Evolutionary conservation across 2,329 filamentous ascomycete genomes (phyloP).

Genomic region (Neopestalotiopsis rosae): DNA sequence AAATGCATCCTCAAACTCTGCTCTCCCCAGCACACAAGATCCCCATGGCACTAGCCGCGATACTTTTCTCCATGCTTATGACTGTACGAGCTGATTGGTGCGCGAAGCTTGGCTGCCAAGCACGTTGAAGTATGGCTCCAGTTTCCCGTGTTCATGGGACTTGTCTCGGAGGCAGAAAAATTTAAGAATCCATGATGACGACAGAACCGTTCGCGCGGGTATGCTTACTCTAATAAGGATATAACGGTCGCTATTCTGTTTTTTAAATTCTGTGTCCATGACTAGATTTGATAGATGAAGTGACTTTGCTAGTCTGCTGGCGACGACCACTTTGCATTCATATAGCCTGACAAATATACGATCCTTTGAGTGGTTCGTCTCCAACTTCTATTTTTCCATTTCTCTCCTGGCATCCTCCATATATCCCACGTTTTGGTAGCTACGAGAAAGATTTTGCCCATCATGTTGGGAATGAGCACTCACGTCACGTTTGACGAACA

Average conservation of each 20-base stretch:
- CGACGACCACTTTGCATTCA: background rate
- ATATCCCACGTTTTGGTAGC: background rate
- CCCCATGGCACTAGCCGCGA: background rate
- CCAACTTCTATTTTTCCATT: background rate
- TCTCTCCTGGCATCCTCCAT: background rate
- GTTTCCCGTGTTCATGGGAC: background rate
- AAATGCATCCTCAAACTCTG: background rate
- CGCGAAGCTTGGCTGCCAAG: background rate
- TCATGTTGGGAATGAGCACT: slow-evolving; percentile 28
- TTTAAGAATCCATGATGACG: background rate
- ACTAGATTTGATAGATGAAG: background rate
- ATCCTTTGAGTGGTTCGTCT: too few species aligned
- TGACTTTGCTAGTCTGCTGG: background rate
- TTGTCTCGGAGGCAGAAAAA: background rate
- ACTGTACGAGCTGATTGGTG: background rate
- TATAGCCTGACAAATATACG: background rate
- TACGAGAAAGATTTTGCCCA: slow-evolving; percentile 16
- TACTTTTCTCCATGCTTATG: background rate
- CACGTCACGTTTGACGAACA: slow-evolving; percentile 48
- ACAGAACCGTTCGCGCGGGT: background rate
- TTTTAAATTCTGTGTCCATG: background rate
- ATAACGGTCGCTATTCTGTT: background rate
- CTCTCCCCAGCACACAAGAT: background rate
- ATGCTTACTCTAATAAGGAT: background rate
- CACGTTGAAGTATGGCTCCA: background rate